Evolutionary conservation across 1,284 basidiomycete genomes (phyloP).

Genomic region (Apiotrichum laibachii): DNA sequence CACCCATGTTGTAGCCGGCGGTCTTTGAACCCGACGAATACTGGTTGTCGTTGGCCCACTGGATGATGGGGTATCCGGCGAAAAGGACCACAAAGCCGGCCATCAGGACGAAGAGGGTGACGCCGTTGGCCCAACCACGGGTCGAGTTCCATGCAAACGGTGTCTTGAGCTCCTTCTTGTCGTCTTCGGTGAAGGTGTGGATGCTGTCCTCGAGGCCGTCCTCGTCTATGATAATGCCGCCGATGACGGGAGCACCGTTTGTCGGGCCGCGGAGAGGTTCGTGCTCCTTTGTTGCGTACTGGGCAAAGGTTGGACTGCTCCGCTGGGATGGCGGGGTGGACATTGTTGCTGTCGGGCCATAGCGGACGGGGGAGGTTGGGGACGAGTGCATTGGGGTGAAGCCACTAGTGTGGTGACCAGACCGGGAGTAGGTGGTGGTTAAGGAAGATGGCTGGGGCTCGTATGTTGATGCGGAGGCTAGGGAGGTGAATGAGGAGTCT

Average conservation of each 20-base stretch:
- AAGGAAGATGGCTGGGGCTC: not conserved
- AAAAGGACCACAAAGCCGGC: slow-evolving; percentile 62
- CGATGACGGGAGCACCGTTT: not conserved
- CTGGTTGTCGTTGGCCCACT: slow-evolving; percentile 52
- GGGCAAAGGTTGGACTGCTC: not conserved
- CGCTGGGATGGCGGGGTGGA: slow-evolving; percentile 1
- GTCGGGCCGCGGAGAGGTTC: slow-evolving; percentile 1
- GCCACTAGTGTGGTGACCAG: slow-evolving; percentile 2
- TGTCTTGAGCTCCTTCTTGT: slow-evolving; percentile 36
- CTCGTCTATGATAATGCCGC: slow-evolving; percentile 24
- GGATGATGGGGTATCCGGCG: slow-evolving; percentile 72
- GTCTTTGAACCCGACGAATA: slow-evolving; percentile 26
- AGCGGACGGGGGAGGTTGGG: not conserved
- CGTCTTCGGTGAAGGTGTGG: slow-evolving; percentile 56
- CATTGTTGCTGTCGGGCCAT: slow-evolving; percentile 7
- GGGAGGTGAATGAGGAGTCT: slow-evolving; percentile 36
- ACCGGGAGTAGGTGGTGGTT: too few relatives aligned
- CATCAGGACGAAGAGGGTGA: slow-evolving; percentile 53
- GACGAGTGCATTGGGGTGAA: not conserved
- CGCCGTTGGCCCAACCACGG: slow-evolving; percentile 57
- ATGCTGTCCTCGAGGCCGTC: slow-evolving; percentile 56
- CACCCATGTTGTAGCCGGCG: slow-evolving; percentile 65
- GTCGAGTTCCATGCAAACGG: slow-evolving; percentile 51
- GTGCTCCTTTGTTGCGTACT: not conserved
- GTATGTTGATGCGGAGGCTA: slow-evolving; percentile 15